A percentile compares a stretch with the other conserved stretches of the same genome.
phyloP scores from a whole-genome alignment of 2,329 filamentous ascomycete species.

The Alternaria postmessia region DNA sequence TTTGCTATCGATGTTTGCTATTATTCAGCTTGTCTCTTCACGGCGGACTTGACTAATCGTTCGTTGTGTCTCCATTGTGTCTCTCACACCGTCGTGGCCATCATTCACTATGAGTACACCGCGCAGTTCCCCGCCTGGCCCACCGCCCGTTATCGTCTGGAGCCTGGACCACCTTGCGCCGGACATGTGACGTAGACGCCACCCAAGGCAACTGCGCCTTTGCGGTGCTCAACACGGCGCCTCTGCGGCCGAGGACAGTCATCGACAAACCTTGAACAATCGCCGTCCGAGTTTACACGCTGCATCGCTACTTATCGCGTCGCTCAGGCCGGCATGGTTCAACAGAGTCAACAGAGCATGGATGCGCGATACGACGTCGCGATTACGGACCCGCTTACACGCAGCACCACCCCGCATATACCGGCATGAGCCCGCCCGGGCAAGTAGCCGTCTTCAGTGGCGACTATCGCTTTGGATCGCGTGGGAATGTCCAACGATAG shows the following conservation, averaged over 20 bases:
- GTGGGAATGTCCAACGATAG: background rate
- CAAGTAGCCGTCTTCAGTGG: conserved; percentile 16
- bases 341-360: background rate
- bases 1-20: conserved; percentile 18
- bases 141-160: conserved; percentile 36
- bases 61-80: background rate
- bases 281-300: background rate
- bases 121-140: conserved; percentile 29
- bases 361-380: conserved; percentile 16
- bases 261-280: background rate
- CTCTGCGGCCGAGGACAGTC: conserved; percentile 6
- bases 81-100: conserved; percentile 7
- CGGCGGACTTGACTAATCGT: background rate
- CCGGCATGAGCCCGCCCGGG: background rate
- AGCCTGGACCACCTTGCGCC: conserved; percentile 10
- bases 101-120: background rate
- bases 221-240: conserved; percentile 25
- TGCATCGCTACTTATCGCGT: background rate
- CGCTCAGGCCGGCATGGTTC: background rate
- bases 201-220: conserved; percentile 14
- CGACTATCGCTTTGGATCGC: conserved; percentile 14
- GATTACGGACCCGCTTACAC: conserved; percentile 22
- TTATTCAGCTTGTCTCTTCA: conserved; percentile 22
- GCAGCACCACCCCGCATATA: conserved; percentile 14
- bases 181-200: conserved; percentile 17